Base-by-base conservation (phyloP, 306 rosid species). In the Gleditsia sinensis region DNA sequence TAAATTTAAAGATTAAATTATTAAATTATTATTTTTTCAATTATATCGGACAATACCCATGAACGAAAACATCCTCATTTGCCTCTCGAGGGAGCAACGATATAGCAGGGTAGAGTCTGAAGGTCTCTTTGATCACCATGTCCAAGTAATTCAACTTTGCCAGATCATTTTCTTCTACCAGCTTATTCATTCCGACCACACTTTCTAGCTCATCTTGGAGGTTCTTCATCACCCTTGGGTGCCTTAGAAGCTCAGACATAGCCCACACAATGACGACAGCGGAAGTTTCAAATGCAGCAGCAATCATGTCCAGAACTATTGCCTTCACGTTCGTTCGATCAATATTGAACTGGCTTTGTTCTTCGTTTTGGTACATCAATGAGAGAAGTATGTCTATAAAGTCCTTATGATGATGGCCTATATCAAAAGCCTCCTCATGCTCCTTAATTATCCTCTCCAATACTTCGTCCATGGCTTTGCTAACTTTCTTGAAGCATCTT, bases 241-340 rank as follows among this genome's bases (percentile, higher is more conserved):
- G 21, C 1, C 46, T 36, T 4, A 61, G 48, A 3, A 61, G 48
- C 2, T 34, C 67, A 4, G 67, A 61, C 1, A 61, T 9, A 30
- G 67, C 48, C 67, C 67, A 61, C 28, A 61, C 48, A 5, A 61
- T 36, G 48, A 61, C 3, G 2, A 9, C 11, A 28, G 67, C 67
- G 0, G 67, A 61, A 30, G 67, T 61, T 3, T 61, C 67, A 1
- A 61, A 23, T 13, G 67, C 67, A 17, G 28, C 67, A 9, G 42
- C 67, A 48, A 36, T 36, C 67, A 61, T 61, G 48, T 61, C 67
- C 5, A 61, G 28, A 0, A 11, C 67, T 16, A 61, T 36, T n/a
- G 67, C 67, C 67, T 61, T 61, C 30, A 61, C 36, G 48, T 61
- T 34, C 48, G 48, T 61, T 9, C 48, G 67, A 20, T 61, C 67